Percentiles rank a stretch among this genome's conserved stretches.
These are phyloP conservation scores for Quercus lobata DNA, from an alignment of 331 rosid genomes.

Conservation along the genomic window DNA sequence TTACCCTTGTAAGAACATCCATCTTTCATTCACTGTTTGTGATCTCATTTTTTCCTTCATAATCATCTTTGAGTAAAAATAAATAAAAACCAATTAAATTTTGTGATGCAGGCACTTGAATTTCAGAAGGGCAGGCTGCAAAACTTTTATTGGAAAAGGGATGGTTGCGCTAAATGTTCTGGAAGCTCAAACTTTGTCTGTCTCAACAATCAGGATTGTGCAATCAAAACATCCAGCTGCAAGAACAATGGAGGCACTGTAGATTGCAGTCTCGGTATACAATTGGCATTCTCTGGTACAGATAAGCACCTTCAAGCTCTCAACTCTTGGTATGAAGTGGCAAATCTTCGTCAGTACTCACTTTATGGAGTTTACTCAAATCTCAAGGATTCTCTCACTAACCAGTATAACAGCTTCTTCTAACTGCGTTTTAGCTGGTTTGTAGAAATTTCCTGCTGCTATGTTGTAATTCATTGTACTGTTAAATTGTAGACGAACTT, in stretches of 20 bases:
- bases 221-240: conserved; percentile 48
- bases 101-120: conserved; percentile 49
- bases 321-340: conserved; percentile 75
- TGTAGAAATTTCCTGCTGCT: background rate
- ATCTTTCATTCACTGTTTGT: background rate
- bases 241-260: conserved; percentile 54
- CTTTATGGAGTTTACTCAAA: conserved; percentile 61
- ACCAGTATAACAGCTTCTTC: conserved; percentile 56
- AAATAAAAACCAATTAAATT: conserved; percentile 2
- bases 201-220: conserved; percentile 67
- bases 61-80: background rate
- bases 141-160: conserved; percentile 64
- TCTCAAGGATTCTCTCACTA: conserved; percentile 62
- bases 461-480: background rate
- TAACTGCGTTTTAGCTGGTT: conserved; percentile 2
- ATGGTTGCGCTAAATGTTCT: conserved; percentile 52
- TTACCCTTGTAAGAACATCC: conserved; percentile 49
- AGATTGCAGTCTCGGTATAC: conserved; percentile 73
- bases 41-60: background rate
- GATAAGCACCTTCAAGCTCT: conserved; percentile 65
- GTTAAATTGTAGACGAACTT: background rate
- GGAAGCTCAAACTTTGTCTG: conserved; percentile 54
- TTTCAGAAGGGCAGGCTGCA: conserved; percentile 72
- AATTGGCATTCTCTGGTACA: conserved; percentile 67
- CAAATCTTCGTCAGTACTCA: conserved; percentile 62